Base-by-base conservation (phyloP, 2,329 filamentous ascomycete species). In the Penicillium sp. region DNA sequence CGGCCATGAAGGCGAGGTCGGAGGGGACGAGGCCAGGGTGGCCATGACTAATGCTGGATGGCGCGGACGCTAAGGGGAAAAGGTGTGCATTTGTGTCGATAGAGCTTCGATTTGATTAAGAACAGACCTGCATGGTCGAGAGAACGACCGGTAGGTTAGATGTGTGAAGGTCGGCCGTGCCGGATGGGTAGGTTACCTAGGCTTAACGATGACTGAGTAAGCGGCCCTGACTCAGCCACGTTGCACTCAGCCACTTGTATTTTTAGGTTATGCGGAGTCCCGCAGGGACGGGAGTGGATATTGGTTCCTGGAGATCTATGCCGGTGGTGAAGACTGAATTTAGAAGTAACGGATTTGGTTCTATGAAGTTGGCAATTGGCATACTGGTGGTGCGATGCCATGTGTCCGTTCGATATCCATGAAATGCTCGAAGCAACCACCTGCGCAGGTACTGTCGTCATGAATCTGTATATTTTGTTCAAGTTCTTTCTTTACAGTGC, bases 1-100 rank as follows among this genome's bases (percentile, higher is more conserved):
- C 27, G 73, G 68, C 57, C 70, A 72, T 18, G 72, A 70, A 14
- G 75, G 73, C 18, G 75, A 73, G 33, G 73, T 72, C 27, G 75
- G 72, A 27, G 71, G 64, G 44, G 73, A 73, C 53, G 69, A 66
- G 47, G 71, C 67, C 56, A 75, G 63, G 26, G 73, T 71, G 50
- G 73, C 73, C 74, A 76, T 77, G 33, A 53, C 57, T 31, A 53
- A 54, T 45, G 35, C 49, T 59, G 40, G 51, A 55, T 52, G 27
- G 55, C 47, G 47, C 35, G 46, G 55, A 25, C 41, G 27, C 37
- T 51, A 33, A 35, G 27, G 15, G 22, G 26, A 33, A 9, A 25
- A 8, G 15, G 26, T 12, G 46, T 27, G 35, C 46, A 49, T 49
- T 23, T 47, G 45, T 33, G 27, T 41, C 14, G 26, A 15, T 42